Conservation (phyloP, 805 yeast species). For the Pichia eremophila region DNA sequence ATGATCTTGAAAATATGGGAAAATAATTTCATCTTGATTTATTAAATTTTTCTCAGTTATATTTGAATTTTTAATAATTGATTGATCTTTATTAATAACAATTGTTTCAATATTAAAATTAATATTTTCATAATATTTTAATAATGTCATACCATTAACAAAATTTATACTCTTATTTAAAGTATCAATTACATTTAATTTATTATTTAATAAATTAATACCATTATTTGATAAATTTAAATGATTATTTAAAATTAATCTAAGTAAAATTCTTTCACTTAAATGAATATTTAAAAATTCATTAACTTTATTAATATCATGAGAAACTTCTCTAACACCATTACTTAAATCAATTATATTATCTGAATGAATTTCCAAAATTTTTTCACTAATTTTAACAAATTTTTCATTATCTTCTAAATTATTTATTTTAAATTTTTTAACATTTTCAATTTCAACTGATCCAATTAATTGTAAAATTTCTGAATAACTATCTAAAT, state of each 20-base stretch:
- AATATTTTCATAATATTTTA: conserved; percentile 76
- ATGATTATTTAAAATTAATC: conserved; percentile 81
- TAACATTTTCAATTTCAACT: conserved; percentile 11
- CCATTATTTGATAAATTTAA: conserved; percentile 46
- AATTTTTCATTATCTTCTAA: conserved; percentile 46
- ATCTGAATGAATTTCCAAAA: conserved; percentile 73
- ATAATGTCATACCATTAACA: conserved; percentile 73
- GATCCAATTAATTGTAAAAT: conserved; percentile 31
- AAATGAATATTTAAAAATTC: conserved; percentile 65
- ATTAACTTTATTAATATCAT: conserved; percentile 21
- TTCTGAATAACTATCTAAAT: conserved; percentile 38
- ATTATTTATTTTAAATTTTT: conserved; percentile 30
- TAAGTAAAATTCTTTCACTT: conserved; percentile 76
- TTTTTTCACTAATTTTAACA: conserved; percentile 42
- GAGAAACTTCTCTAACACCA: conserved; percentile 56
- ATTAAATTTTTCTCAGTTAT: conserved; percentile 7
- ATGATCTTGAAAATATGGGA: conserved; percentile 83
- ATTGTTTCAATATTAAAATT: conserved; percentile 43
- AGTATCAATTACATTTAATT: conserved; percentile 53
- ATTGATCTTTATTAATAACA: conserved; percentile 15
- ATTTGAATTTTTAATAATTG: conserved; percentile 19
- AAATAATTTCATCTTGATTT: conserved; percentile 26
- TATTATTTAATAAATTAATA: conserved; percentile 61
- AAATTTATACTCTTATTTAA: conserved; percentile 57
- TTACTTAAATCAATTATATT: conserved; percentile 73